A percentile compares a stretch with the other conserved stretches of the same genome.
phyloP scores from a whole-genome alignment of 345 rosid species.

The Pelargonium nanum region DNA sequence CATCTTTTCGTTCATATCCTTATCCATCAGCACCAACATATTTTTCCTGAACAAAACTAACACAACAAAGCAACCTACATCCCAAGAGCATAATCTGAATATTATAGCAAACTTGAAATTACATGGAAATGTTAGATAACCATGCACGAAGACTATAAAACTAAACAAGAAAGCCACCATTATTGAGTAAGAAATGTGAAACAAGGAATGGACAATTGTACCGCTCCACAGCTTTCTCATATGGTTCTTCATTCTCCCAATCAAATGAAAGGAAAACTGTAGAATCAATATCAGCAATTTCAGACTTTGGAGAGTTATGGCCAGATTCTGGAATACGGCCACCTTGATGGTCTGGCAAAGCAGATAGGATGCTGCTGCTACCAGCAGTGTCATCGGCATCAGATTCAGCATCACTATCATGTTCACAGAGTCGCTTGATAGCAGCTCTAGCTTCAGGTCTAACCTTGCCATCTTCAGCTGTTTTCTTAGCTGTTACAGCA shows the following conservation, averaged over 20 bases:
- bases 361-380: constrained; percentile 26
- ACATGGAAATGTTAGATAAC: background rate
- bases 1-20: background rate
- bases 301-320: constrained; percentile 31
- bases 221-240: constrained; percentile 85
- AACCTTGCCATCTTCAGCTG: constrained; percentile 33
- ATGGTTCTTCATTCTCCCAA: constrained; percentile 86
- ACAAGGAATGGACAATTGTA: constrained; percentile 17
- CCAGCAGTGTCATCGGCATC: constrained; percentile 55
- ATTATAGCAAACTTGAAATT: background rate
- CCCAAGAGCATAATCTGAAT: background rate
- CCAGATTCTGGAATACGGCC: constrained; percentile 26
- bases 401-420: constrained; percentile 62
- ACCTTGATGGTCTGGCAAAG: constrained; percentile 38
- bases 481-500: constrained; percentile 64
- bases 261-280: constrained; percentile 79
- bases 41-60: background rate
- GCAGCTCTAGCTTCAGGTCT: constrained; percentile 48
- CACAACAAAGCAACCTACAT: background rate
- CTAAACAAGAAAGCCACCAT: constrained; percentile 5
- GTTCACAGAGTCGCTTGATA: constrained; percentile 69
- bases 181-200: background rate
- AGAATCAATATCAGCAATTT: constrained; percentile 39
- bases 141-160: background rate
- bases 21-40: background rate